Percentiles rank a stretch among this genome's conserved stretches.
phyloP scores from a whole-genome alignment of 768 basidiomycete species.

The Rhizopogon roseolus region DNA sequence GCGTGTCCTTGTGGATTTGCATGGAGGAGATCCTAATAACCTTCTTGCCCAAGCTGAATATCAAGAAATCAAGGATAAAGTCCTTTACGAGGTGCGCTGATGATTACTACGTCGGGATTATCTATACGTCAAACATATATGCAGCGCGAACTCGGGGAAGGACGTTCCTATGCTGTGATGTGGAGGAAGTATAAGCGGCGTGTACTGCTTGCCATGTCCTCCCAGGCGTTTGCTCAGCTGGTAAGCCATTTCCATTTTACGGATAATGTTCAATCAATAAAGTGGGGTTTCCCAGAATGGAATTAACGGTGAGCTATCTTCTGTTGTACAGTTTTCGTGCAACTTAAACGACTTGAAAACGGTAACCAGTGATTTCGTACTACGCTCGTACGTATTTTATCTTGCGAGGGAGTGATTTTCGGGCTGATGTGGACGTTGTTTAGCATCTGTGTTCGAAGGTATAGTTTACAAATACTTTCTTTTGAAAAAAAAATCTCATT shows the following conservation, averaged over 20 bases:
- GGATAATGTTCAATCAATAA: background rate
- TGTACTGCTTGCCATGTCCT: conserved; percentile 91
- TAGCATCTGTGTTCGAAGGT: conserved; percentile 92
- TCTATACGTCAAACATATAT: background rate
- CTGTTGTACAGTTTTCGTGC: conserved; percentile 7
- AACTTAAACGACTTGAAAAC: background rate
- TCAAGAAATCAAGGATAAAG: conserved; percentile 81
- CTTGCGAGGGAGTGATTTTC: background rate
- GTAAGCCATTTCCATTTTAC: conserved; percentile 40
- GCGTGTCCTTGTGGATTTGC: conserved; percentile 82
- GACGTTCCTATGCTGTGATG: conserved; percentile 72
- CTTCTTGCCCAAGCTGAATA: conserved; percentile 76
- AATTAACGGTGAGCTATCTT: conserved; percentile 69
- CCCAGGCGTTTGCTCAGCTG: conserved; percentile 92
- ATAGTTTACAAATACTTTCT: background rate
- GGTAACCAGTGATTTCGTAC: conserved; percentile 75
- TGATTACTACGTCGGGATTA: background rate
- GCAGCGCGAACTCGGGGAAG: conserved; percentile 74
- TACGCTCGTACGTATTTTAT: conserved; percentile 70
- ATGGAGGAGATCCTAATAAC: conserved; percentile 74
- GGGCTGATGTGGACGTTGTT: conserved; percentile 6
- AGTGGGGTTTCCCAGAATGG: conserved; percentile 59
- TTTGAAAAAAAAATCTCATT: background rate
- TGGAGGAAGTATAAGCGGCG: conserved; percentile 85
- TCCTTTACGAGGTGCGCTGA: conserved; percentile 56